Base-by-base conservation (phyloP, 768 basidiomycete genomes). In the Boletus huronensis region DNA sequence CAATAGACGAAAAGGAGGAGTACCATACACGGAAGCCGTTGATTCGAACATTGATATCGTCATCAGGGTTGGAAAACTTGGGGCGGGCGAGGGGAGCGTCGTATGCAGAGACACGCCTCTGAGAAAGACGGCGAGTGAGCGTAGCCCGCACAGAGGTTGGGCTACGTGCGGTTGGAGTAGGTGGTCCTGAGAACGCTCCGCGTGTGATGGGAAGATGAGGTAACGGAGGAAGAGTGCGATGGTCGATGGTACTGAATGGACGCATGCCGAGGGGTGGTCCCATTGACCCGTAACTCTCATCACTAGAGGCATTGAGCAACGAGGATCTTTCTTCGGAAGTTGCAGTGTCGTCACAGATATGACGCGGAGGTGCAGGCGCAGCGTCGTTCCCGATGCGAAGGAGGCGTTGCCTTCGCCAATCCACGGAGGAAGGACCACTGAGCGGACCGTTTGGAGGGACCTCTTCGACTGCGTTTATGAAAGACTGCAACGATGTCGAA, bases 21-120 rank as follows among this genome's bases (percentile, higher is more conserved):
- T 93, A 93, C 91, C 70, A 72, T 32, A 93, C 90, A 26, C 92
- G 87, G 53, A 92, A 85, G 34, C 94, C 94, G 61, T 96, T 96
- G 46, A 84, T 83, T 64, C 82, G 84, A 31, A 83, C 77, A 53
- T 84, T 86, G 17, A 78, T 68, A 42, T 80, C 82, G 17, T 75
- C 68, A 7, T 76, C 80, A 40, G 68, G 58, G 44, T 65, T 69
- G 25, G 69, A 69, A 58, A 50, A 63, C 47, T 36, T 65, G 63
- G 56, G 73, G 70, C 59, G 74, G 25, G 54, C 66, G 19, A 71
- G 62, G 7, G 71, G 69, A 5, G 79, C 79, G 61, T 91, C 90
- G 57, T 91, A 92, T 3, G 87, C 81, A 3, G 87, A 85, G 52
- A 90, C 85, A 0, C 85, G 86, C 9, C 88, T 80, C 60, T 82